Evolutionary conservation across 2,329 filamentous ascomycete genomes (phyloP).

Genomic region (Allantophomopsis cytisporea): DNA sequence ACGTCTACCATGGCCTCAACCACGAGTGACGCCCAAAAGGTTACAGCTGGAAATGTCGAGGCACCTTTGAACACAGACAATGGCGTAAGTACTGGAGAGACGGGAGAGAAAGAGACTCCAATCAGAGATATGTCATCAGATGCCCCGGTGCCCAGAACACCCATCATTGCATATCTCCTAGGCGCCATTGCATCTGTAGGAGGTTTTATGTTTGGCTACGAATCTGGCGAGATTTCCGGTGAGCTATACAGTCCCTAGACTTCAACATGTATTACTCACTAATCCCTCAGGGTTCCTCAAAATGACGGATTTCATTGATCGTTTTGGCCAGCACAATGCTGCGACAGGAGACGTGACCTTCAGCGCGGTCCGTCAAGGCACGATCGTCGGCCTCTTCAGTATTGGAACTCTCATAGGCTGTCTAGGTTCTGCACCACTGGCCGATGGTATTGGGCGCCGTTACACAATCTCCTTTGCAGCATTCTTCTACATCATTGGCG

Average conservation of each 20-base stretch:
- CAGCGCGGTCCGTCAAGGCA: constrained; percentile 25
- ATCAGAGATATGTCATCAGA: no score
- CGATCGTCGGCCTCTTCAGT: constrained; percentile 65
- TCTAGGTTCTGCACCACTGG: constrained; percentile 59
- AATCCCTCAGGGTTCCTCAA: constrained; percentile 41
- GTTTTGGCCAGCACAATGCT: constrained; percentile 30
- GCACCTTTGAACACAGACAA: no score
- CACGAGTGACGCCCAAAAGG: no score
- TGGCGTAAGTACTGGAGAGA: no score
- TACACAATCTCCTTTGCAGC: constrained; percentile 58
- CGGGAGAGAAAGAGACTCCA: no score
- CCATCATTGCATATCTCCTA: no score
- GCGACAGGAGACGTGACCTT: constrained; percentile 18
- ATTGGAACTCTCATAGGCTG: constrained; percentile 66
- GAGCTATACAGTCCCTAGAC: constrained; percentile 36
- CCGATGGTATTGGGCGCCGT: constrained; percentile 60
- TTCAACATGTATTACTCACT: constrained; percentile 36
- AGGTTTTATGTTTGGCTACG: constrained; percentile 30
- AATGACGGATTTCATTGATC: constrained; percentile 36
- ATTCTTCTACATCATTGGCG: constrained; percentile 53
- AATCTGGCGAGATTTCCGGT: constrained; percentile 43
- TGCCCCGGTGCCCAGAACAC: no score
- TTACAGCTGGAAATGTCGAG: no score
- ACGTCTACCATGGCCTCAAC: no score
- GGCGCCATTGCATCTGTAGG: no score